Conservation (phyloP, 805 yeast genomes). For the Zygosaccharomyces rouxii region DNA sequence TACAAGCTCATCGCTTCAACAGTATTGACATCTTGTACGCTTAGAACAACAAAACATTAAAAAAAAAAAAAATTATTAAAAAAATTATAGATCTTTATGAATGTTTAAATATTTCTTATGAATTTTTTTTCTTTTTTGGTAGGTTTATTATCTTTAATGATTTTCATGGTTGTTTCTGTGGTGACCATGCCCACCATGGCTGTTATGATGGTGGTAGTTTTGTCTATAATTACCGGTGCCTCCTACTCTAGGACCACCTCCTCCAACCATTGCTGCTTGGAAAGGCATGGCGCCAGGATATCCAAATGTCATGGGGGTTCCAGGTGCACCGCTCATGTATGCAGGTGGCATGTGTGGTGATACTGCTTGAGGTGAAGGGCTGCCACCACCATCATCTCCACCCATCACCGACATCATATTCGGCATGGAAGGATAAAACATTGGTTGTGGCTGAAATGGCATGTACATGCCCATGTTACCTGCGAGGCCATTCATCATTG, state of each 20-base stretch:
- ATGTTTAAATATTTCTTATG: neutral
- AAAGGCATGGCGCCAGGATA: conserved; percentile 30
- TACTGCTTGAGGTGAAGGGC: conserved; percentile 25
- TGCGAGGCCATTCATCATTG: conserved; percentile 27
- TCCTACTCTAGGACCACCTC: conserved; percentile 11
- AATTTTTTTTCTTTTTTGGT: neutral
- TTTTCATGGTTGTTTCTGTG: conserved; percentile 14
- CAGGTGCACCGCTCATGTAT: conserved; percentile 24
- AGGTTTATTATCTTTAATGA: conserved; percentile 1
- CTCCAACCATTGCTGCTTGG: conserved; percentile 23
- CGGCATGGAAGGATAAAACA: conserved; percentile 33
- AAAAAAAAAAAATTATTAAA: neutral
- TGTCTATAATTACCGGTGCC: conserved; percentile 20
- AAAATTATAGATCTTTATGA: neutral
- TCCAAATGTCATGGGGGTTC: conserved; percentile 25
- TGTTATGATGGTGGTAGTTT: conserved; percentile 18
- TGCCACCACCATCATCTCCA: conserved; percentile 18
- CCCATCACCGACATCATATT: conserved; percentile 32
- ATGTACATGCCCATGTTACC: conserved; percentile 31
- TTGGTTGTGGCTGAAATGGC: conserved; percentile 36
- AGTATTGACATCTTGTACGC: neutral
- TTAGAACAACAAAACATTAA: neutral
- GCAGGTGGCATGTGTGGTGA: conserved; percentile 30
- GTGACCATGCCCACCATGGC: conserved; percentile 18
- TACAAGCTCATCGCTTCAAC: neutral